Evolutionary conservation across 2,329 filamentous ascomycete species (phyloP).

Genomic region (Xylariales sp.): DNA sequence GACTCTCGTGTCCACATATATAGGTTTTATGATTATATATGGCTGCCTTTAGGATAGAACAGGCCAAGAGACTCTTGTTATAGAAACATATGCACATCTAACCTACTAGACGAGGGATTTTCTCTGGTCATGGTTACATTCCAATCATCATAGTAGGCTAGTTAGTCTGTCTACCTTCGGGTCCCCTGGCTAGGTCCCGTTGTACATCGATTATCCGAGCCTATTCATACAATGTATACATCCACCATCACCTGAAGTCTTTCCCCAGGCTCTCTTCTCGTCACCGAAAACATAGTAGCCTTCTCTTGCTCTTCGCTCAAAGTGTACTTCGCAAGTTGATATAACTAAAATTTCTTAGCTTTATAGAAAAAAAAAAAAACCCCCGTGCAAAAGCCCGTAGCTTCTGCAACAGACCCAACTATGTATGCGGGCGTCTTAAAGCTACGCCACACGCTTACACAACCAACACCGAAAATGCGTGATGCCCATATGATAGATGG

Average conservation of each 20-base stretch:
- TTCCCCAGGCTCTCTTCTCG: slow-evolving; percentile 9
- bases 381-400: slow-evolving; percentile 3
- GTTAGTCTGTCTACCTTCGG: slow-evolving; percentile 6
- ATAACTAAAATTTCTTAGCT: slow-evolving; percentile 26
- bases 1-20: too few relatives aligned
- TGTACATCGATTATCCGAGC: slow-evolving; percentile 35
- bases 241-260: slow-evolving; percentile 12
- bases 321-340: slow-evolving; percentile 26
- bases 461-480: slow-evolving; percentile 36
- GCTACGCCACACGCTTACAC: slow-evolving; percentile 13
- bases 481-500: slow-evolving; percentile 26
- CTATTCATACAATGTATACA: slow-evolving; percentile 34
- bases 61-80: neutral
- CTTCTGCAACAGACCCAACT: slow-evolving; percentile 10
- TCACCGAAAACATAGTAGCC: slow-evolving; percentile 6
- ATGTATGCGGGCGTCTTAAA: slow-evolving; percentile 10
- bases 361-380: neutral
- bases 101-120: neutral
- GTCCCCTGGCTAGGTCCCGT: neutral
- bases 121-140: slow-evolving; percentile 7
- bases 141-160: slow-evolving; percentile 8
- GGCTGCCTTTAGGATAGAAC: neutral
- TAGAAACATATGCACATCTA: neutral
- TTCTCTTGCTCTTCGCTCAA: slow-evolving; percentile 12
- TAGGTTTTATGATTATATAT: neutral